Percentiles rank a stretch among this genome's conserved stretches.
Conservation (phyloP, 441 rosid species). For the Aleurites moluccanus region DNA sequence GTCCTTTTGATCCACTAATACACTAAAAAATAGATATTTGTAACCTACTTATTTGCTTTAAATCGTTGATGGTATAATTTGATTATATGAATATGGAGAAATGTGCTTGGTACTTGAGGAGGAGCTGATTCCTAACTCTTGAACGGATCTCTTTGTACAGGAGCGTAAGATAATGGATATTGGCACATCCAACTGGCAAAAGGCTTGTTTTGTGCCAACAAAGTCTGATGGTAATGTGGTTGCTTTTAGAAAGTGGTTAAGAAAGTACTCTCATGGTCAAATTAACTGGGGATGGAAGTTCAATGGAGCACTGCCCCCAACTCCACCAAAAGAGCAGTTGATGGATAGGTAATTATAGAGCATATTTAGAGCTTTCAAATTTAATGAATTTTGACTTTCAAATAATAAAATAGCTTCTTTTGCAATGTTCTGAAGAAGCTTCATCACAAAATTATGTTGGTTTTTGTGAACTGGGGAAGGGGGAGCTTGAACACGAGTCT, state of each 20-base stretch:
- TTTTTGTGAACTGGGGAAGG: neutral
- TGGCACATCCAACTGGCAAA: slow-evolving; percentile 69
- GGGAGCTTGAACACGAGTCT: too few relatives aligned
- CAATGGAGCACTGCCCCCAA: slow-evolving; percentile 29
- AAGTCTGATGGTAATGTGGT: slow-evolving; percentile 55
- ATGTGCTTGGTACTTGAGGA: neutral
- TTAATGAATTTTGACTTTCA: neutral
- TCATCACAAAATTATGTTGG: too few relatives aligned
- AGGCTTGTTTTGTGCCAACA: slow-evolving; percentile 44
- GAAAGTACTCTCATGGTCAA: slow-evolving; percentile 30
- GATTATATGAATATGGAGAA: too few relatives aligned
- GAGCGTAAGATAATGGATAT: slow-evolving; percentile 72
- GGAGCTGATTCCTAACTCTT: neutral
- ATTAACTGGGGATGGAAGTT: slow-evolving; percentile 37
- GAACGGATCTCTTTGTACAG: slow-evolving; percentile 22
- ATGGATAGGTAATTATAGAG: slow-evolving; percentile 43
- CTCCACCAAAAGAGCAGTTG: slow-evolving; percentile 39
- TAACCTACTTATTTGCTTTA: too few relatives aligned
- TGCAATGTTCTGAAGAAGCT: neutral
- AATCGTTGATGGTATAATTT: too few relatives aligned
- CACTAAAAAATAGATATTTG: too few relatives aligned
- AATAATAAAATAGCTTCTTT: neutral
- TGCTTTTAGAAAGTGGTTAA: slow-evolving; percentile 38
- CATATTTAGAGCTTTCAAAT: neutral
- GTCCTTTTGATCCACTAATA: too few relatives aligned